These are phyloP conservation scores for Aspergillus amoenus DNA, from an alignment of 2,329 filamentous ascomycete genomes.

Conservation along the genomic window DNA sequence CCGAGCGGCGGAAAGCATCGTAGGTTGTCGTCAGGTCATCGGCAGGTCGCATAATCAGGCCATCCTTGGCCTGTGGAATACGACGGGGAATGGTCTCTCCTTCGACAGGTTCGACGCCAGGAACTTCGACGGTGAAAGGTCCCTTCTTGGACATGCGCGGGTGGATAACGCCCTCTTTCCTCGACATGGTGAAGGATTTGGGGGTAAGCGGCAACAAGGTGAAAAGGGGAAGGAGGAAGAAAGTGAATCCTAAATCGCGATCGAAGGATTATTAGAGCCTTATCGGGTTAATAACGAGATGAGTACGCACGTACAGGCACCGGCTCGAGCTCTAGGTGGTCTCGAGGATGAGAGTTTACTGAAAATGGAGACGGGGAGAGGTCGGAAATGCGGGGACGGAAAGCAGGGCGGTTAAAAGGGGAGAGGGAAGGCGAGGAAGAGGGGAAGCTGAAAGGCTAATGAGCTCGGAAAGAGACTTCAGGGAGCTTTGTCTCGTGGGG, in stretches of 20 bases:
- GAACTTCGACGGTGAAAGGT: conserved; percentile 72
- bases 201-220: background rate
- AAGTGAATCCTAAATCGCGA: background rate
- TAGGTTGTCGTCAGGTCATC: conserved; percentile 74
- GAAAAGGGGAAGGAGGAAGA: background rate
- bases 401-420: conserved; percentile 2
- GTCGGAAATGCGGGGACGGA: conserved; percentile 7
- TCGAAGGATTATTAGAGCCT: background rate
- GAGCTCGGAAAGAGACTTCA: conserved; percentile 7
- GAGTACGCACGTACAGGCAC: background rate
- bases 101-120: conserved; percentile 65
- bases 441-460: conserved; percentile 7
- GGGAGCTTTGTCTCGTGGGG: conserved; percentile 10
- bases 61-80: conserved; percentile 69
- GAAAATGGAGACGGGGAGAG: background rate
- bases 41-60: conserved; percentile 64
- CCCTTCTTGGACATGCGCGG: conserved; percentile 63
- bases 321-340: background rate
- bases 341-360: background rate
- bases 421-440: background rate
- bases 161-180: conserved; percentile 33
- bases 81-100: conserved; percentile 85
- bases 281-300: background rate
- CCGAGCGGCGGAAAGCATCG: conserved; percentile 72
- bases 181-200: conserved; percentile 30